These are phyloP conservation scores for Glycine latifolia DNA, from an alignment of 306 rosid species.

Conservation along the genomic window DNA sequence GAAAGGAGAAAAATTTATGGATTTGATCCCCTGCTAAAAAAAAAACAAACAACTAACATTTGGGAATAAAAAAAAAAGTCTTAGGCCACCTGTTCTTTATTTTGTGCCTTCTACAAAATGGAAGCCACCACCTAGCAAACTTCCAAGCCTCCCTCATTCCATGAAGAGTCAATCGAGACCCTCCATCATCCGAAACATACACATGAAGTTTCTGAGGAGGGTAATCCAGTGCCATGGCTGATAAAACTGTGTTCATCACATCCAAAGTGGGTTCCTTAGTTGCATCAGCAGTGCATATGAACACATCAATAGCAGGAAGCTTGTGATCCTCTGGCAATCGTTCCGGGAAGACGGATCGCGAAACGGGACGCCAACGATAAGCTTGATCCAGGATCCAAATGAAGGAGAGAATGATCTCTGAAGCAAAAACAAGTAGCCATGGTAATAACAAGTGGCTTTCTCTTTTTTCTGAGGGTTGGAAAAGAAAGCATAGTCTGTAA, in stretches of 20 bases:
- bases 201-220: constrained; percentile 71
- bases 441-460: constrained; percentile 41
- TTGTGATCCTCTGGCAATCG: constrained; percentile 63
- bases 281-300: constrained; percentile 75
- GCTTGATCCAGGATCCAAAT: constrained; percentile 73
- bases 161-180: constrained; percentile 56
- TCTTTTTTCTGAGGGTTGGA: constrained; percentile 38
- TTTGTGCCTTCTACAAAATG: too few relatives aligned
- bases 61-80: too few relatives aligned
- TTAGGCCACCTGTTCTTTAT: too few relatives aligned
- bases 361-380: constrained; percentile 62
- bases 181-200: constrained; percentile 78
- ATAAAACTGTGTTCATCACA: constrained; percentile 78
- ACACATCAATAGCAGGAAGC: constrained; percentile 70
- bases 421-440: constrained; percentile 63
- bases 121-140: constrained; percentile 50
- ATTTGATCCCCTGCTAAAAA: too few relatives aligned
- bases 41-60: too few relatives aligned
- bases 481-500: constrained; percentile 55
- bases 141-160: constrained; percentile 57
- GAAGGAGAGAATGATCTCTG: constrained; percentile 71
- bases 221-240: constrained; percentile 77
- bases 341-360: constrained; percentile 57
- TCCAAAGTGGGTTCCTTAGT: constrained; percentile 69
- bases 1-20: too few relatives aligned